phyloP scores from a whole-genome alignment of 176 grass and related monocot species.

The Panicum miliaceum region DNA sequence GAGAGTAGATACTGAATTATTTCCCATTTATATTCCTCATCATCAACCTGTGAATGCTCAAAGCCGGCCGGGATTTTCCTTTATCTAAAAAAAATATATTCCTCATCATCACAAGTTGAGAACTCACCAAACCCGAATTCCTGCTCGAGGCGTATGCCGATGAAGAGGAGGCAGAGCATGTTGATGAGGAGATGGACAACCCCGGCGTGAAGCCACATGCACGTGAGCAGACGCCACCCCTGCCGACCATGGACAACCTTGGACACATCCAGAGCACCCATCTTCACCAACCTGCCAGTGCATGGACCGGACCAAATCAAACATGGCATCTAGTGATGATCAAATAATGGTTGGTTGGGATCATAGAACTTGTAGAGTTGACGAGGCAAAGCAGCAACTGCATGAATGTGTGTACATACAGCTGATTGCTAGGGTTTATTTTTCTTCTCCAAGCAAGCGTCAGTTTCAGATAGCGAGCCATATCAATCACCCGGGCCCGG shows the following conservation, averaged over 20 bases:
- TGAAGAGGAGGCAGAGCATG: conserved; percentile 73
- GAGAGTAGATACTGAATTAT: no score
- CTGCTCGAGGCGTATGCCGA: conserved; percentile 81
- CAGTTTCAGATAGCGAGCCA: background rate
- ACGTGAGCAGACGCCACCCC: conserved; percentile 79
- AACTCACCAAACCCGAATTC: conserved; percentile 91
- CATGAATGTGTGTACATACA: background rate
- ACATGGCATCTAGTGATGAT: background rate
- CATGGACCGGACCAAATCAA: conserved; percentile 17
- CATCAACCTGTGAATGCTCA: no score
- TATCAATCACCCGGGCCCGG: background rate
- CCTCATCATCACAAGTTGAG: no score
- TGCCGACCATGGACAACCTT: conserved; percentile 65
- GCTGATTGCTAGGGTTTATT: background rate
- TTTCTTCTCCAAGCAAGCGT: no score
- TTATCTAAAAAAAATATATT: no score
- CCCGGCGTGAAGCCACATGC: conserved; percentile 85
- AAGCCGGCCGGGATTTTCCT: no score
- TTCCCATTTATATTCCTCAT: no score
- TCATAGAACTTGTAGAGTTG: conserved; percentile 32
- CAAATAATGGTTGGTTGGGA: no score
- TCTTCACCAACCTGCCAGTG: conserved; percentile 63
- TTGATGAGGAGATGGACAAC: conserved; percentile 84
- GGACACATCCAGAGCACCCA: conserved; percentile 75
- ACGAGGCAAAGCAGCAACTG: background rate